Evolutionary conservation across 352 stramenopile genomes (phyloP).

Genomic region (Globisporangium megalacanthum): DNA sequence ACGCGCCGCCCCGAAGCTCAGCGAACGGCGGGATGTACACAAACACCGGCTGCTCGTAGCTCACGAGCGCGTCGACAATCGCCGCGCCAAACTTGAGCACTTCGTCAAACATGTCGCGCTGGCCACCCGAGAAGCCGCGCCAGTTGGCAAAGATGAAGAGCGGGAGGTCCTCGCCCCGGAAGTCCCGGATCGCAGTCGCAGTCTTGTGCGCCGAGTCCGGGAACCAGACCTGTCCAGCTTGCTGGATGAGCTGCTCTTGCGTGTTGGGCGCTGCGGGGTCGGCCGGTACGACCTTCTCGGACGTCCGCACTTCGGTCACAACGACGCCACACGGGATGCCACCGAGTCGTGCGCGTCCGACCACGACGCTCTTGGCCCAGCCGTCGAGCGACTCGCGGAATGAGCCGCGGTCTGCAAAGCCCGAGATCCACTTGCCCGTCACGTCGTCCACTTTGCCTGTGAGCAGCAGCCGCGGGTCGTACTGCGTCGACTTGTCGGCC

Average conservation of each 20-base stretch:
- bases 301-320: slow-evolving; percentile 97
- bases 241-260: slow-evolving; percentile 95
- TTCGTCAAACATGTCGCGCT: slow-evolving; percentile 99
- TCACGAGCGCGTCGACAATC: slow-evolving; percentile 99
- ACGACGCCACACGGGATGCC: slow-evolving; percentile 99
- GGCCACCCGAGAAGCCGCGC: slow-evolving; percentile 98
- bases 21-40: slow-evolving; percentile 99
- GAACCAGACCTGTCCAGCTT: slow-evolving; percentile 99
- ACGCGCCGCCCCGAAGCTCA: slow-evolving; percentile 98
- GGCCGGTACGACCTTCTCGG: slow-evolving; percentile 95
- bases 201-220: slow-evolving; percentile 99
- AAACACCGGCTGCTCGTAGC: slow-evolving; percentile 99
- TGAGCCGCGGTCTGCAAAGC: slow-evolving; percentile 98
- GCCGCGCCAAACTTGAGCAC: slow-evolving; percentile 99
- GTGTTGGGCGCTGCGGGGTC: slow-evolving; percentile 96
- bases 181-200: slow-evolving; percentile 99
- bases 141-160: slow-evolving; percentile 99
- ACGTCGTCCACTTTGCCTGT: slow-evolving; percentile 72
- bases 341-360: slow-evolving; percentile 95
- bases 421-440: slow-evolving; percentile 82
- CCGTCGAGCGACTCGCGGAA: slow-evolving; percentile 98
- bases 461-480: slow-evolving; percentile 95
- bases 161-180: slow-evolving; percentile 98
- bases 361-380: slow-evolving; percentile 99
- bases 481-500: slow-evolving; percentile 91